Base-by-base conservation (phyloP, 78 protist genomes). In the Planoprotostelium fungivorum region DNA sequence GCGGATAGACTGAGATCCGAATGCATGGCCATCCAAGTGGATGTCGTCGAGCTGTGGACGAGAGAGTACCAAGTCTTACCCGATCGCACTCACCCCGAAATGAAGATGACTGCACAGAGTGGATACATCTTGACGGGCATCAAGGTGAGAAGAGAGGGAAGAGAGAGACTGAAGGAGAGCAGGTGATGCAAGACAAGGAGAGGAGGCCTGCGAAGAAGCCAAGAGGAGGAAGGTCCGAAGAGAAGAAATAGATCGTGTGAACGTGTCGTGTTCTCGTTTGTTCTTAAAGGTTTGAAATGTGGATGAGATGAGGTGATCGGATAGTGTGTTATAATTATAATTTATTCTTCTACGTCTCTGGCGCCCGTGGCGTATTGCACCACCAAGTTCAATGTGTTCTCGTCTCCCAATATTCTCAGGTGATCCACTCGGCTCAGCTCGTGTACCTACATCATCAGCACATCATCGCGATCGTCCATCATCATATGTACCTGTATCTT, bases 41-140 rank as follows among this genome's bases (percentile, higher is more conserved):
- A 84, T 38, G 83, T 92, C 86, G 28, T 86, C 51, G 94, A 92
- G 73, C 87, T 92, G 84, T 92, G 94, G 94, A 92, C 90, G 94
- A 84, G 94, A 51, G 94, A 92, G 63, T 88, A 92, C 38, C 94
- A 92, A 86, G 94, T 92, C 23, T 39, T 92, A 35, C 94, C 94
- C 38, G 90, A 92, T 29, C 87, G 94, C 63, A 92, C 94, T 9
- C 94, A 92, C 88, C 94, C 94, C 38, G 88, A 28, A 29, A 92
- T 92, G 94, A 34, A 73, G 38, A 92, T 92, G 94, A 92, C 89
- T 86, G 91, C 91, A 38, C 85, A 90, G 36, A 88, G 91, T 86
- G 94, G 94, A 29, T 92, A 51, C 34, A 29, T 92, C 10, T 89
- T 92, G 37, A 83, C 89, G 51, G 91, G 91, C 38, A 92, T 87